Percentiles rank a stretch among this genome's conserved stretches.
These are phyloP conservation scores for Sugiyamaella pinicola DNA, from an alignment of 1,139 yeast genomes.

Conservation along the genomic window DNA sequence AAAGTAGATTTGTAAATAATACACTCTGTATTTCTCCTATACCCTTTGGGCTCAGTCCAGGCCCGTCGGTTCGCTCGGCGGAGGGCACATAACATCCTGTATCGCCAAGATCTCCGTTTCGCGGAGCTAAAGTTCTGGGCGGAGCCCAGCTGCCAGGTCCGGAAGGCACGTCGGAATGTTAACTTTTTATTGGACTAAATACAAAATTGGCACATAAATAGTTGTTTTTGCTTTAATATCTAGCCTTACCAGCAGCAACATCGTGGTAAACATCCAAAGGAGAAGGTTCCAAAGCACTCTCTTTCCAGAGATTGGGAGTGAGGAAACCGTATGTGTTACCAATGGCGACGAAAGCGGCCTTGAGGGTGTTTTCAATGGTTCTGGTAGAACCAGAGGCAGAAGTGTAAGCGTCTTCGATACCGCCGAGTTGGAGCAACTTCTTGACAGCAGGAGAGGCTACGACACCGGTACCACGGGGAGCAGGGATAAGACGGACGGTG, in stretches of 20 bases:
- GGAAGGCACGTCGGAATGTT: neutral
- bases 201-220: slow-evolving; percentile 12
- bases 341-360: slow-evolving; percentile 99
- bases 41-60: slow-evolving; percentile 7
- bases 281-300: slow-evolving; percentile 79
- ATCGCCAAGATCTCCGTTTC: too few species aligned
- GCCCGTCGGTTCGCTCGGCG: slow-evolving; percentile 11
- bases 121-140: too few species aligned
- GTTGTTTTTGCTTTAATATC: slow-evolving; percentile 26
- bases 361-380: slow-evolving; percentile 99
- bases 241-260: slow-evolving; percentile 37
- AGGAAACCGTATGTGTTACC: slow-evolving; percentile 99
- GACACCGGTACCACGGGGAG: slow-evolving; percentile 99
- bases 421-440: slow-evolving; percentile 98
- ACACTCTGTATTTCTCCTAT: too few species aligned
- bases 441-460: slow-evolving; percentile 99
- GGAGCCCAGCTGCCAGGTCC: too few species aligned
- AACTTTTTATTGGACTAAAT: slow-evolving; percentile 12
- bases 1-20: slow-evolving; percentile 8
- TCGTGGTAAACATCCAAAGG: slow-evolving; percentile 85
- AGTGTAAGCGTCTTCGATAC: slow-evolving; percentile 99
- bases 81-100: too few species aligned
- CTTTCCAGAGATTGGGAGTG: slow-evolving; percentile 99
- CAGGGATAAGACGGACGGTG: slow-evolving; percentile 97
- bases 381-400: slow-evolving; percentile 99